Conservation (phyloP, 495 filamentous ascomycete species). For the Annulohypoxylon moriforme region DNA sequence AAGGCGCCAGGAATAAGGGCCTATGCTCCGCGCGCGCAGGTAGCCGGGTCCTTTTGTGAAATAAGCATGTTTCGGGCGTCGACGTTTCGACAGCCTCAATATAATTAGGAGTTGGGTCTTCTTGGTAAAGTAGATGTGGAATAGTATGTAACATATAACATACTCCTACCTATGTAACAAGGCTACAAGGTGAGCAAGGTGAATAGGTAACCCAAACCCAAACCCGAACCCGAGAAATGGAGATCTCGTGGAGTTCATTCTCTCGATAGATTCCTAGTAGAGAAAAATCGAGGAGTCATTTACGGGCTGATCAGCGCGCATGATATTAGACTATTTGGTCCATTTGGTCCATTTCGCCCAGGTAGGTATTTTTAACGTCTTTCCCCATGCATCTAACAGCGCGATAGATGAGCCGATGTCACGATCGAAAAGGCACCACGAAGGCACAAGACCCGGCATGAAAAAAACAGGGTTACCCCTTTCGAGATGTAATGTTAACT, state of each 20-base stretch:
- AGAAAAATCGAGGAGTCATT: not conserved
- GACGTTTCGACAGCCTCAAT: not conserved
- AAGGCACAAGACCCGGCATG: not conserved
- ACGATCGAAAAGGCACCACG: not conserved
- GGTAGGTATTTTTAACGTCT: not conserved
- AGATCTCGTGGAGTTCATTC: not conserved
- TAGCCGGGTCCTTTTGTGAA: constrained; percentile 30
- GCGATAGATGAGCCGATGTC: constrained; percentile 7
- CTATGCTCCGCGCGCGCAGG: constrained; percentile 8
- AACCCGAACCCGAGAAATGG: not conserved
- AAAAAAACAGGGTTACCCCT: constrained; percentile 12
- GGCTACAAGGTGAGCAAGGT: not conserved
- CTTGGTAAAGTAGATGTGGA: not conserved
- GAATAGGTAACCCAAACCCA: not conserved
- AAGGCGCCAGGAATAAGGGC: constrained; percentile 27
- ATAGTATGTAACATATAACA: not conserved
- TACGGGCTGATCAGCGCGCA: not conserved
- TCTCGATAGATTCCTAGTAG: not conserved
- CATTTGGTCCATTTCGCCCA: not conserved
- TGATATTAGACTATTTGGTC: not conserved
- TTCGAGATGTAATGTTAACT: constrained; percentile 10
- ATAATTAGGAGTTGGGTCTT: not conserved
- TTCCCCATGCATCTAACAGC: not conserved
- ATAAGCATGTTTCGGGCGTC: constrained; percentile 39
- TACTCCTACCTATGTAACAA: not conserved